Evolutionary conservation across 805 yeast species (phyloP).

Genomic region (Teunomyces cretensis): DNA sequence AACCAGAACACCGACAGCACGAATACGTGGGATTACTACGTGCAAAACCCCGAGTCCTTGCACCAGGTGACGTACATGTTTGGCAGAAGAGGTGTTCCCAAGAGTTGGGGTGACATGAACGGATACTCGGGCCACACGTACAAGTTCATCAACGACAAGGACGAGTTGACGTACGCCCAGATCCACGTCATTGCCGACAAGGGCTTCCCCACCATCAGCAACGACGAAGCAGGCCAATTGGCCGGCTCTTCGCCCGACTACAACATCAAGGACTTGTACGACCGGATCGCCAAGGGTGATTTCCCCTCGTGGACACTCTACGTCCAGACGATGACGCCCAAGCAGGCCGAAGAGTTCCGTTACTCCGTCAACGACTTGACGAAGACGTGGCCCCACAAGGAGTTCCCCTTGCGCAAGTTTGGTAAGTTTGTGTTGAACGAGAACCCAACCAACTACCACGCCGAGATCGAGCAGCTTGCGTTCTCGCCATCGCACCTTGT

Average conservation of each 20-base stretch:
- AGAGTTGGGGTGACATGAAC: constrained; percentile 53
- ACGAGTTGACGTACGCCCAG: constrained; percentile 54
- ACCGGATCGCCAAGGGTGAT: constrained; percentile 48
- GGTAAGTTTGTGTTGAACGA: constrained; percentile 79
- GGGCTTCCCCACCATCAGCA: constrained; percentile 43
- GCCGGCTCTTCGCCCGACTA: constrained; percentile 54
- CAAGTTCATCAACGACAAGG: constrained; percentile 54
- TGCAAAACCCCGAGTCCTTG: constrained; percentile 53
- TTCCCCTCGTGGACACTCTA: constrained; percentile 52
- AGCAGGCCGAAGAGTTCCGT: constrained; percentile 51
- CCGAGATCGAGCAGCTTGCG: constrained; percentile 84
- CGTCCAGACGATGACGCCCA: constrained; percentile 59
- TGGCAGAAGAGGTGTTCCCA: constrained; percentile 62
- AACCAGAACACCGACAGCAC: constrained; percentile 47
- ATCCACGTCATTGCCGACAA: constrained; percentile 52
- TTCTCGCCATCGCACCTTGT: constrained; percentile 84
- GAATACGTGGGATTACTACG: constrained; percentile 57
- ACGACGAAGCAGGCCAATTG: constrained; percentile 47
- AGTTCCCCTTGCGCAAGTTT: constrained; percentile 82
- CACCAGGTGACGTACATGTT: constrained; percentile 60
- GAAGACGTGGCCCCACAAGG: constrained; percentile 83
- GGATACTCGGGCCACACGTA: constrained; percentile 67
- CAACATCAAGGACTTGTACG: constrained; percentile 36
- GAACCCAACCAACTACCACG: constrained; percentile 84
- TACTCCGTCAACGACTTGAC: constrained; percentile 55